Conservation (phyloP, 768 basidiomycete species). For the Lepiota brunneoincarnata region DNA sequence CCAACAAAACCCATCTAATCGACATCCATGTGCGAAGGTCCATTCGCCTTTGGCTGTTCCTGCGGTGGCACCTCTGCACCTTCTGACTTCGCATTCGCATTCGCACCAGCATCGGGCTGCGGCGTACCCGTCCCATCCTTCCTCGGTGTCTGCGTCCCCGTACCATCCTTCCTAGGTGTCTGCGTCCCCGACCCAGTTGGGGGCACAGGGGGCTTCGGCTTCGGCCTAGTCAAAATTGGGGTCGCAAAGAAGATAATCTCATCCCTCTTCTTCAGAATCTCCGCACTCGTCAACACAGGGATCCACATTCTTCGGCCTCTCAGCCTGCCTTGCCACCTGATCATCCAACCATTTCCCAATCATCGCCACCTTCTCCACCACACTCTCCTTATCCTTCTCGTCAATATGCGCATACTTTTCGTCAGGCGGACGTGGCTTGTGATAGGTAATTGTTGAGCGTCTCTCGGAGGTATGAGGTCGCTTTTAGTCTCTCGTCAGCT, state of each 20-base stretch:
- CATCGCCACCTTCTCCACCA: conserved; percentile 88
- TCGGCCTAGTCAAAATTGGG: conserved; percentile 88
- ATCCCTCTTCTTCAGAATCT: conserved; percentile 89
- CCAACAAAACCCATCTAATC: conserved; percentile 45
- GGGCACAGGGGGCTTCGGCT: conserved; percentile 78
- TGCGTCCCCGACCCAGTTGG: conserved; percentile 23
- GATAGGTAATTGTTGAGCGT: conserved; percentile 82
- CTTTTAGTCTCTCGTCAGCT: conserved; percentile 72
- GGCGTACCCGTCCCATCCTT: conserved; percentile 39
- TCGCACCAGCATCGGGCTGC: conserved; percentile 16
- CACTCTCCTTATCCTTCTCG: conserved; percentile 79
- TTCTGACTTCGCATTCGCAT: conserved; percentile 2
- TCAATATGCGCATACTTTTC: conserved; percentile 90
- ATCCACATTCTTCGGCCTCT: conserved; percentile 86
- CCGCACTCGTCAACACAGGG: conserved; percentile 76
- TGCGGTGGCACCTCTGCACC: conserved; percentile 26
- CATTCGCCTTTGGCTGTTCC: conserved; percentile 28
- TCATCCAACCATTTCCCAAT: conserved; percentile 97
- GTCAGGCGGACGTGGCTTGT: conserved; percentile 78
- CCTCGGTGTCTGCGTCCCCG: conserved; percentile 73
- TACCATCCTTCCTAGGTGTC: conserved; percentile 14
- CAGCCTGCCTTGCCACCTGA: conserved; percentile 80
- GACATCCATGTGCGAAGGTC: conserved; percentile 82
- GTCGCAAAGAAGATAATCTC: conserved; percentile 88
- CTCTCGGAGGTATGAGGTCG: conserved; percentile 78